These are phyloP conservation scores for Aspergillus fumigatiaffinis DNA, from an alignment of 2,329 filamentous ascomycete genomes.

Conservation along the genomic window DNA sequence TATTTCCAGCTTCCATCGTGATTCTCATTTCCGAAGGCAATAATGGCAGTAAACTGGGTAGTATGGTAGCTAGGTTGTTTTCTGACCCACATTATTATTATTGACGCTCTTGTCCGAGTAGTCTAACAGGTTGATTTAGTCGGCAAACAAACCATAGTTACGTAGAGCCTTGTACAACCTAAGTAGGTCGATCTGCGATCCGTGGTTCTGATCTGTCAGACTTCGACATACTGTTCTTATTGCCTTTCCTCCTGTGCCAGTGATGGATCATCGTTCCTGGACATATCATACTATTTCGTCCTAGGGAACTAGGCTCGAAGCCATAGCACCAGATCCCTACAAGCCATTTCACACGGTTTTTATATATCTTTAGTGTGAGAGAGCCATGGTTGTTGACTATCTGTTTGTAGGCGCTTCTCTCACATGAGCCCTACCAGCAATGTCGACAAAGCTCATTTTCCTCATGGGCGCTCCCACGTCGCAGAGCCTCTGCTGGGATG, in stretches of 20 bases:
- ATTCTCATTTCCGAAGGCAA: not conserved
- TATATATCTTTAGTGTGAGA: not conserved
- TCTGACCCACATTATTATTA: not conserved
- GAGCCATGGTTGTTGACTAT: not conserved
- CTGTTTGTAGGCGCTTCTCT: conserved; percentile 4
- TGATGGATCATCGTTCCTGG: not conserved
- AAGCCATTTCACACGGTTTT: not conserved
- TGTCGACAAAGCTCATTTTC: conserved; percentile 42
- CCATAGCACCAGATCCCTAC: not conserved
- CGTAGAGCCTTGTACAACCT: too few species aligned
- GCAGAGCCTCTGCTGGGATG: conserved; percentile 52
- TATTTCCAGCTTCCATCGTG: not conserved
- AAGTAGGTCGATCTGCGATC: not conserved
- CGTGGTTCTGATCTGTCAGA: not conserved
- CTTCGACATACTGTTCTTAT: not conserved
- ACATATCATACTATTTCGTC: not conserved
- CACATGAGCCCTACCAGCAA: conserved; percentile 7
- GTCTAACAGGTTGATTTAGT: not conserved
- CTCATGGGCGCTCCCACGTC: conserved; percentile 60
- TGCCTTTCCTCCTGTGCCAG: not conserved
- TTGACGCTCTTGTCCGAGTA: not conserved
- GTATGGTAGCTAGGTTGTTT: not conserved
- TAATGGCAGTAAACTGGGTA: not conserved
- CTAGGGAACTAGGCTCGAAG: not conserved
- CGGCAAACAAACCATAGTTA: not conserved